A percentile compares a stretch with the other conserved stretches of the same genome.
Conservation (phyloP, 2,329 filamentous ascomycete genomes). For the Bipolaris cookei region DNA sequence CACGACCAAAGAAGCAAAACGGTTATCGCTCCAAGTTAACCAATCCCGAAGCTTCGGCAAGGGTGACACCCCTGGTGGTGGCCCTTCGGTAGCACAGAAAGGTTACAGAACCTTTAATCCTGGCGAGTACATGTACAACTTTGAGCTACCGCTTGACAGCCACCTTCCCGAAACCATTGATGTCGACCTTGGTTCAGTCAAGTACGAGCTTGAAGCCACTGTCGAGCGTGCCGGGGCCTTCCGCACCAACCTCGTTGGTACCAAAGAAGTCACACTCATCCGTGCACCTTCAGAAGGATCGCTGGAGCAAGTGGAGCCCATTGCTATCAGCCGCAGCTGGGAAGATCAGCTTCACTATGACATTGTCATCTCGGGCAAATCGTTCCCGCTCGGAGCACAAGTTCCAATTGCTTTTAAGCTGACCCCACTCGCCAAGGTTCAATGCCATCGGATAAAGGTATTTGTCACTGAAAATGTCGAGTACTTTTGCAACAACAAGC, state of each 20-base stretch:
- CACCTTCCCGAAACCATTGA: constrained; percentile 83
- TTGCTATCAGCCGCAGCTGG: constrained; percentile 92
- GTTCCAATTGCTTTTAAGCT: constrained; percentile 95
- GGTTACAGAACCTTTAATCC: constrained; percentile 87
- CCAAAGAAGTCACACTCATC: constrained; percentile 81
- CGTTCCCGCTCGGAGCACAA: constrained; percentile 84
- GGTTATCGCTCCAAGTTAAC: constrained; percentile 78
- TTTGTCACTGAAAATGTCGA: constrained; percentile 89
- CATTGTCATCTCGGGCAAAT: constrained; percentile 94
- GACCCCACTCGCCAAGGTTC: constrained; percentile 89
- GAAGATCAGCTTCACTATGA: constrained; percentile 96
- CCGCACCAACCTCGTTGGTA: constrained; percentile 82
- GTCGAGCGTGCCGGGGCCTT: constrained; percentile 89
- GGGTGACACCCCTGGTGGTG: constrained; percentile 66
- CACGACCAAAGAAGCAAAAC: constrained; percentile 62
- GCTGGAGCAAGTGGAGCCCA: constrained; percentile 88
- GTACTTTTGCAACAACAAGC: constrained; percentile 86
- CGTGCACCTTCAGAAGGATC: constrained; percentile 87
- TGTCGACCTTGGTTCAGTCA: constrained; percentile 83
- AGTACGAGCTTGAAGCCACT: constrained; percentile 84
- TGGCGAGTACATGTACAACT: constrained; percentile 75
- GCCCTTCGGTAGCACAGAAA: constrained; percentile 69
- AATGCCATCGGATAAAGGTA: constrained; percentile 90
- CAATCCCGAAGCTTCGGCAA: constrained; percentile 87
- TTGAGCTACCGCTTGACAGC: constrained; percentile 83